phyloP scores from a whole-genome alignment of 768 basidiomycete species.

The Suillus luteus region DNA sequence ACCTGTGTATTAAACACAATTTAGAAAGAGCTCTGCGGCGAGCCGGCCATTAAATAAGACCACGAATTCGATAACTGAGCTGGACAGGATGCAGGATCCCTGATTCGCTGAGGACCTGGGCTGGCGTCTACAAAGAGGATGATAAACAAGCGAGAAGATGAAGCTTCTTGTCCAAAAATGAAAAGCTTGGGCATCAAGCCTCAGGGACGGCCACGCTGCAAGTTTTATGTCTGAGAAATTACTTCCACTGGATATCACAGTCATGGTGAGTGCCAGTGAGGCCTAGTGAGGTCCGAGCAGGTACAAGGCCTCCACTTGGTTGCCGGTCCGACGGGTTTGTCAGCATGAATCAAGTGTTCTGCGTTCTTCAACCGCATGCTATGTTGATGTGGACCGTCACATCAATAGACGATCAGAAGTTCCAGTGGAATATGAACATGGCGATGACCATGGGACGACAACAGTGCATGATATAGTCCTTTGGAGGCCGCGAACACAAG shows the following conservation, averaged over 20 bases:
- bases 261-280: background rate
- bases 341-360: too few species aligned
- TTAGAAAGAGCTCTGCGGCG: background rate
- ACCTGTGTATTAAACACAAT: background rate
- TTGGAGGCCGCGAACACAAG: too few species aligned
- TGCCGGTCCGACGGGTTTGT: too few species aligned
- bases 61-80: background rate
- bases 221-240: background rate
- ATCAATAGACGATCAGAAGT: too few species aligned
- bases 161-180: background rate
- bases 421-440: too few species aligned
- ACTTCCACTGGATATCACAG: background rate
- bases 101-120: background rate
- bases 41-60: background rate
- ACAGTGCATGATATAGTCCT: too few species aligned
- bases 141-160: background rate
- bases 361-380: too few species aligned
- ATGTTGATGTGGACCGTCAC: too few species aligned
- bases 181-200: background rate
- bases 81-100: background rate
- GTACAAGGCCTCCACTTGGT: background rate
- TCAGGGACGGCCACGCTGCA: background rate
- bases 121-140: background rate
- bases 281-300: background rate
- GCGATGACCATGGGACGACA: too few species aligned